A percentile compares a stretch with the other conserved stretches of the same genome.
phyloP scores from a whole-genome alignment of 2,329 filamentous ascomycete genomes.

The Rutstroemia sydowiana region DNA sequence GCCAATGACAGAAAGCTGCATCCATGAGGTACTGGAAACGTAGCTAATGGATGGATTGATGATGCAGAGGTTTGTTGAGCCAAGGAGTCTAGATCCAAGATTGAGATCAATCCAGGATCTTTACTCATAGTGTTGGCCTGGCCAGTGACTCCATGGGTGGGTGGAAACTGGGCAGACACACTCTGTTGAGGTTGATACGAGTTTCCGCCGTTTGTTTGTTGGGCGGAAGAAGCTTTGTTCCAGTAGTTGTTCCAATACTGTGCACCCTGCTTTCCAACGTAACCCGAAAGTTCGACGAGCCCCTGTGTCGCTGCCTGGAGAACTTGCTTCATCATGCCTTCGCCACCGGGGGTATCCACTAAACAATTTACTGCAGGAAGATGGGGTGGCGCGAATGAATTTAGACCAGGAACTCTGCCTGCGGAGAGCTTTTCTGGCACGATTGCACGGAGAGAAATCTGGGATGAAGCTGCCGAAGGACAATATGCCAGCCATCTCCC shows the following conservation, averaged over 20 bases:
- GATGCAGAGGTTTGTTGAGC: conserved; percentile 39
- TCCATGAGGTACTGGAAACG: conserved; percentile 63
- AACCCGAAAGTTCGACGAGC: conserved; percentile 65
- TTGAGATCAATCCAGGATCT: conserved; percentile 67
- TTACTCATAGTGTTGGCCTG: conserved; percentile 41
- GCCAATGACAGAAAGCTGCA: conserved; percentile 78
- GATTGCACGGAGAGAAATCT: conserved; percentile 61
- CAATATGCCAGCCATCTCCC: conserved; percentile 74
- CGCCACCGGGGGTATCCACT: conserved; percentile 64
- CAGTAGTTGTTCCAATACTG: conserved; percentile 78
- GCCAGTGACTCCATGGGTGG: conserved; percentile 60
- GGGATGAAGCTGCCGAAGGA: conserved; percentile 61
- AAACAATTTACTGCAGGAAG: conserved; percentile 59
- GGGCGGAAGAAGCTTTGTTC: conserved; percentile 46
- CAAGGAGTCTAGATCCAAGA: conserved; percentile 62
- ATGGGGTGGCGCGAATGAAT: conserved; percentile 59
- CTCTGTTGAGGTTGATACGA: conserved; percentile 24
- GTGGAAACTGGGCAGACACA: conserved; percentile 53
- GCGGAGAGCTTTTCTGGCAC: conserved; percentile 46
- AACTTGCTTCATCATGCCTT: conserved; percentile 67
- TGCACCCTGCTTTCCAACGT: conserved; percentile 69
- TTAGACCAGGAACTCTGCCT: conserved; percentile 47
- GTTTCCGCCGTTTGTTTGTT: conserved; percentile 37
- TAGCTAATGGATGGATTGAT: conserved; percentile 53
- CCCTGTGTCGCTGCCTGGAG: conserved; percentile 76